Evolutionary conservation across 1,284 basidiomycete species (phyloP).

Genomic region (Cronartium ribicola): DNA sequence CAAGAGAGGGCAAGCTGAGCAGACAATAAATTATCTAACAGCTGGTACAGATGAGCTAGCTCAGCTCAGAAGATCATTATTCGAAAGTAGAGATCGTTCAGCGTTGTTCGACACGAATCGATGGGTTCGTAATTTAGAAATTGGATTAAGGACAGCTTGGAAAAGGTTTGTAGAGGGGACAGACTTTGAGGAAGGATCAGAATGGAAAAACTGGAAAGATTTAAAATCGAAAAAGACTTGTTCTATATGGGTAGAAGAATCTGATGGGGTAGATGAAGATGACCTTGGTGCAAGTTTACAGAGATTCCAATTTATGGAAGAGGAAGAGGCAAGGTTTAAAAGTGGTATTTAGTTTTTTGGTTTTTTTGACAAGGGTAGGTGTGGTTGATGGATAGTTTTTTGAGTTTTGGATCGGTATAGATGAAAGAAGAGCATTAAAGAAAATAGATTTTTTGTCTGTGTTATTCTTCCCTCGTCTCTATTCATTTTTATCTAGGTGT

Average conservation of each 20-base stretch:
- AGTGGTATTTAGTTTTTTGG: neutral
- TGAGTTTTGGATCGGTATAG: too few relatives aligned
- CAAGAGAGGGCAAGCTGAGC: constrained; percentile 44
- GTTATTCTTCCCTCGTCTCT: too few relatives aligned
- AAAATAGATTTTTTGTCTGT: too few relatives aligned
- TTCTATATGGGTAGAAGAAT: constrained; percentile 38
- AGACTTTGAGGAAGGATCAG: constrained; percentile 55
- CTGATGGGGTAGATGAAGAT: neutral
- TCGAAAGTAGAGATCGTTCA: constrained; percentile 56
- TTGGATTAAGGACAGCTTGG: constrained; percentile 59
- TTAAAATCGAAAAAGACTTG: neutral
- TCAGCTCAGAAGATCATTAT: constrained; percentile 56
- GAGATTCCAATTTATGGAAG: neutral
- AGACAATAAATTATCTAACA: constrained; percentile 13
- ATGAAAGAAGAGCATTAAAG: too few relatives aligned
- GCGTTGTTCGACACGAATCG: constrained; percentile 60
- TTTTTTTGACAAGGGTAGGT: too few relatives aligned
- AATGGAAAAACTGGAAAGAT: constrained; percentile 48
- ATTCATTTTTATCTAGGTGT: too few relatives aligned
- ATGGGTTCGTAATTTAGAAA: constrained; percentile 61
- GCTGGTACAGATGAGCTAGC: constrained; percentile 53
- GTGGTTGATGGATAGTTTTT: too few relatives aligned
- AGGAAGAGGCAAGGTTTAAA: neutral
- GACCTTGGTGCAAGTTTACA: neutral
- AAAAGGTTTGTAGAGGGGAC: constrained; percentile 59